Percentiles rank a stretch among this genome's conserved stretches.
Evolutionary conservation across 495 filamentous ascomycete species (phyloP).

Genomic region (Penicillium daleae): DNA sequence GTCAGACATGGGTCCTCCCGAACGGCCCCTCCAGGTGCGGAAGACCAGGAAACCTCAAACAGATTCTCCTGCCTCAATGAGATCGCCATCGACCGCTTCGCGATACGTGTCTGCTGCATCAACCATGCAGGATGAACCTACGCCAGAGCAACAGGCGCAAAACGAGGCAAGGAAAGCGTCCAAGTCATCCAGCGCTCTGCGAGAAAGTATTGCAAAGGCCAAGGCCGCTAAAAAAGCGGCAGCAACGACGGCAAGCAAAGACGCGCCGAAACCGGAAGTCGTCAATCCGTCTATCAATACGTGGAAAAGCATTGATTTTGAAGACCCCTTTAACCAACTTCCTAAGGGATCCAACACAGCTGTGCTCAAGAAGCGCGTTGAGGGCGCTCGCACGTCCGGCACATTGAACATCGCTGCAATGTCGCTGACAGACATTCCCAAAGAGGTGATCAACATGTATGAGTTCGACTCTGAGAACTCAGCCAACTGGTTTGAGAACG

Average conservation of each 20-base stretch:
- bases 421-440: constrained; percentile 77
- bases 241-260: constrained; percentile 44
- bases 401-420: constrained; percentile 88
- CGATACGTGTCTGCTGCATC: constrained; percentile 41
- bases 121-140: constrained; percentile 33
- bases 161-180: constrained; percentile 47
- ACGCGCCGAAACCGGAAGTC: constrained; percentile 20
- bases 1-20: constrained; percentile 45
- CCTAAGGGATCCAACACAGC: constrained; percentile 63
- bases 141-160: constrained; percentile 38
- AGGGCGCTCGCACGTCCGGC: constrained; percentile 76
- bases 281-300: constrained; percentile 30
- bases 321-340: constrained; percentile 71
- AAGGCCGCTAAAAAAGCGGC: constrained; percentile 79
- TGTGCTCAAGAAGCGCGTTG: constrained; percentile 73
- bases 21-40: constrained; percentile 53
- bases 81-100: constrained; percentile 39
- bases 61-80: constrained; percentile 30
- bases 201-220: constrained; percentile 92
- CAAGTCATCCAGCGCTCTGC: constrained; percentile 78
- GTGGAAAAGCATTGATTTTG: constrained; percentile 49
- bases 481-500: constrained; percentile 84
- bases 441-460: constrained; percentile 91
- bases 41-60: constrained; percentile 46
- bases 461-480: constrained; percentile 63